Evolutionary conservation across 1,284 basidiomycete genomes (phyloP), one percentile per base, ranked within the genome.

Genomic region (Wallemia mellicola): DNA sequence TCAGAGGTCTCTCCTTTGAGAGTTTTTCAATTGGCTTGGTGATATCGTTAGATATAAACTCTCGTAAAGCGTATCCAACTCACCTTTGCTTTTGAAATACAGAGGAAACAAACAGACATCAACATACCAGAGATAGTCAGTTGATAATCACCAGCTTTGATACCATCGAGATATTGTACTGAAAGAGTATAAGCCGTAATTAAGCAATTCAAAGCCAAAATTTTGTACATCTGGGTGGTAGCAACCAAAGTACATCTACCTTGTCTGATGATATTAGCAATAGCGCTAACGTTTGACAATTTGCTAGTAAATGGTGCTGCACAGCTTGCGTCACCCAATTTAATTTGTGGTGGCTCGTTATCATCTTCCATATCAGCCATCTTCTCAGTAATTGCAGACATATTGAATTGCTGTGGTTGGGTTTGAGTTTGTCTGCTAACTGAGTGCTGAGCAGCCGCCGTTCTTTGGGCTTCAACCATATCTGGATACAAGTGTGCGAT

Each of bases 211-310:
- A 94, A 74, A 1, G 89, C 89, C 33, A 95, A 75, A 64, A 95
- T 95, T 75, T 94, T 94, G 80, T 94, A 95, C 89, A 95, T 95
- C 72, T 95, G 91, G 61, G 91, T 84, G 1, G 89, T 95, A 1
- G 89, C 89, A 54, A 95, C 89, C 17, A 95, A 79, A 0, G 89
- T 95, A 73, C 89, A 94, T 56, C 89, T 83, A 24, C 91, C 89
- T 72, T 95, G 89, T 55, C 89, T 81, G 65, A 95, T 92, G 68
- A 95, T 94, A 68, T 89, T 87, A 27, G 85, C 82, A 88, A 85
- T 86, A 54, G 89, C 87, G 64, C 83, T 77, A 60, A 95, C 91
- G 67, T 94, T 88, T 24, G 84, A 84, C 55, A 95, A 71, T 70
- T 95, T 95, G 9, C 87, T 92, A 0, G 89, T 95, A 73, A 95